Evolutionary conservation across 805 yeast species (phyloP), one percentile per base, ranked within the genome.

Genomic region (Candida lessepsii): DNA sequence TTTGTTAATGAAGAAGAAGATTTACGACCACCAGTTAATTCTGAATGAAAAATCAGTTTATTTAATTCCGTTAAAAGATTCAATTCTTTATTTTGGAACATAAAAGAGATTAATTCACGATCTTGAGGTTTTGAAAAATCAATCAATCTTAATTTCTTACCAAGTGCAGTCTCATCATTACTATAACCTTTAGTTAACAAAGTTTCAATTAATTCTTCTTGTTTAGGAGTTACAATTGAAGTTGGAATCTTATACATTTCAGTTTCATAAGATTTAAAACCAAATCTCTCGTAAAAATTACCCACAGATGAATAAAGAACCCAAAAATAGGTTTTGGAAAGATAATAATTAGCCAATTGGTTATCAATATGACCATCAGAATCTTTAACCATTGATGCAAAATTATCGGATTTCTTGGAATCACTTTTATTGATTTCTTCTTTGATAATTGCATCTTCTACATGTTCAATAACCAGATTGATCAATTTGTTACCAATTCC

Each of bases 271-370:
- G 51, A 41, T 37, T 64, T 62, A 53, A 75, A 84, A 0, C 90
- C 95, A 47, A 82, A 77, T 46, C 69, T 64, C 26, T 69, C 63
- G 57, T 88, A 88, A 49, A 73, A 86, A 23, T 70, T 73, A 11
- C 85, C 91, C 15, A 85, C 78, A 35, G 82, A 93, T 46, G 91
- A 82, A 70, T 86, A 86, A 37, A 87, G 68, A 29, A 48, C 51
- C 73, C 73, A 68, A 35, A 64, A 57, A 46, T 63, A 67, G 40
- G 63, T 47, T 37, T 63, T 63, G 28, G 62, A 44, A 46, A 67
- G 51, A 40, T 64, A 60, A 39, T 67, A 58, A 37, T 53, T 51
- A 25, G 65, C 67, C 50, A 67, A 54, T 9, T 44, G 40, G 4
- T 30, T 17, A 40, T 67, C 71, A 9, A 66, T 28, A 10, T 43